phyloP scores from a whole-genome alignment of 1,284 basidiomycete genomes.

The Pterulicium gracile region DNA sequence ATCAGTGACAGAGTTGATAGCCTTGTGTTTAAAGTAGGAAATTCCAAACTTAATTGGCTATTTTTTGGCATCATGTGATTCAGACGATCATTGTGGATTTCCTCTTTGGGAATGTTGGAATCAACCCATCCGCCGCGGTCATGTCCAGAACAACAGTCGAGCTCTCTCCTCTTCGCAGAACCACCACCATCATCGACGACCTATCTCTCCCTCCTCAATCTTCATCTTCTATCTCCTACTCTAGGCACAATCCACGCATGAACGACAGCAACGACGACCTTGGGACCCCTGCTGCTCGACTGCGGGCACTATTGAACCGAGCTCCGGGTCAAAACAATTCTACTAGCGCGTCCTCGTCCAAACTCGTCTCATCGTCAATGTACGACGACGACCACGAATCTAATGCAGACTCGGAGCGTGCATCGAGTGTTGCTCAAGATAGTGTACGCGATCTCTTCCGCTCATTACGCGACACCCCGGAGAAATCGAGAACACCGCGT shows the following conservation, averaged over 20 bases:
- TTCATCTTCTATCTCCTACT: neutral
- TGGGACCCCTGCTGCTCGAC: neutral
- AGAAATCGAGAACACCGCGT: neutral
- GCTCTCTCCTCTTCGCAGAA: neutral
- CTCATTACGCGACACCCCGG: neutral
- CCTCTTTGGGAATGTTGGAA: neutral
- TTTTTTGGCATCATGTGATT: neutral
- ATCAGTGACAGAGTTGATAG: neutral
- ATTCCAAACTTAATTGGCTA: too few relatives aligned
- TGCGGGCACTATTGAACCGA: neutral
- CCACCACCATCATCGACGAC: neutral
- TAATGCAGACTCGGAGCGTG: neutral
- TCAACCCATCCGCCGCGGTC: neutral
- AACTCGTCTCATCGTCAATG: neutral
- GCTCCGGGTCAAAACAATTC: neutral
- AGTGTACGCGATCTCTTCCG: conserved; percentile 1
- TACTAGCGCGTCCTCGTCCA: neutral
- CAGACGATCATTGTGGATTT: neutral
- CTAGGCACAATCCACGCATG: neutral
- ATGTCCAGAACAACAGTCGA: neutral
- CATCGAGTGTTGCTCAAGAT: neutral
- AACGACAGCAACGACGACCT: neutral
- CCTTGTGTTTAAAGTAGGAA: too few relatives aligned
- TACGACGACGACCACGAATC: neutral
- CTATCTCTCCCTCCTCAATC: neutral